These are phyloP conservation scores for Ananas comosus DNA, from an alignment of 176 grass and related monocot species.

Conservation along the genomic window DNA sequence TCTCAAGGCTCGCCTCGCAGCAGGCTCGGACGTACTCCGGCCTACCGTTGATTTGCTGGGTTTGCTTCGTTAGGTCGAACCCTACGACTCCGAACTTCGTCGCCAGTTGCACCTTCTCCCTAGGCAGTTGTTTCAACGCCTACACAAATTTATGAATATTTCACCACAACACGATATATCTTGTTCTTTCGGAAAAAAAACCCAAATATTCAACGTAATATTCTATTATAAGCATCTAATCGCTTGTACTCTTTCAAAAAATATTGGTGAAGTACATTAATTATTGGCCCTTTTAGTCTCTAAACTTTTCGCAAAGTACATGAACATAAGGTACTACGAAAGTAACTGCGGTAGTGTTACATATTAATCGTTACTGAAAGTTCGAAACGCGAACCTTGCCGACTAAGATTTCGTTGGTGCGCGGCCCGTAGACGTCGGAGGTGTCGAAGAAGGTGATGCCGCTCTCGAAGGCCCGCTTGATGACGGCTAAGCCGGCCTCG, in stretches of 20 bases:
- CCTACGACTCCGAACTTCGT: conserved; percentile 12
- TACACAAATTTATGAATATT: background rate
- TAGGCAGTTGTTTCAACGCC: conserved; percentile 18
- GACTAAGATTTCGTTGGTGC: conserved; percentile 10
- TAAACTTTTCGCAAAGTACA: too few species aligned
- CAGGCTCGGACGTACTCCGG: conserved; percentile 56
- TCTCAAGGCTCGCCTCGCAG: conserved; percentile 59
- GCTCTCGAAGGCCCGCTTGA: conserved; percentile 14
- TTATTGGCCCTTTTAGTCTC: too few species aligned
- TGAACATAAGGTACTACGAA: background rate
- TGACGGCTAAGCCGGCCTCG: conserved; percentile 12
- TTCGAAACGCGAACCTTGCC: conserved; percentile 5
- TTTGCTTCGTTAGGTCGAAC: background rate
- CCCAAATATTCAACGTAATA: too few species aligned
- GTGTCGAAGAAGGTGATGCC: conserved; percentile 26
- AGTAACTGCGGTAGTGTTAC: background rate
- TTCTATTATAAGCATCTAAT: too few species aligned
- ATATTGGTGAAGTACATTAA: too few species aligned
- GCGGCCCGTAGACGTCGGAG: conserved; percentile 12
- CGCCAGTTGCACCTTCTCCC: conserved; percentile 18
- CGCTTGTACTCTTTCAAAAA: too few species aligned
- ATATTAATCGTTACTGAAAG: background rate
- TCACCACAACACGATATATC: background rate
- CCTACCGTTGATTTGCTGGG: background rate
- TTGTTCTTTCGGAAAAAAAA: too few species aligned